Percentiles rank a stretch among this genome's conserved stretches.
Evolutionary conservation across 2,329 filamentous ascomycete species (phyloP).

Genomic region (Ascocoryne sarcoides): DNA sequence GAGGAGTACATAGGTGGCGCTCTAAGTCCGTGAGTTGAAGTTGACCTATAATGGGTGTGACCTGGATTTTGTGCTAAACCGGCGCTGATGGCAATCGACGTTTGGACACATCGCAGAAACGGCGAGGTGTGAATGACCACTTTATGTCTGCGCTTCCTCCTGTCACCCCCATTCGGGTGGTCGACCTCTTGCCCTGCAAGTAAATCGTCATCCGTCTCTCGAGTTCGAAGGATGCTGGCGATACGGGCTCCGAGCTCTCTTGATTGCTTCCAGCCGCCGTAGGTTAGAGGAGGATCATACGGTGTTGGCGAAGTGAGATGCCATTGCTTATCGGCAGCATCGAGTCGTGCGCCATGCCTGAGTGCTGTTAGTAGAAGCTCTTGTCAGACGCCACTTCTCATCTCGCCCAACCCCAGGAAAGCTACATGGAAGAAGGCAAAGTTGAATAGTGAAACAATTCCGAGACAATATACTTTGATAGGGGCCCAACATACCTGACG

Average conservation of each 20-base stretch:
- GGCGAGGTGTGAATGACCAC: slow-evolving; percentile 90
- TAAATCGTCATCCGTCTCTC: slow-evolving; percentile 32
- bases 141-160: slow-evolving; percentile 55
- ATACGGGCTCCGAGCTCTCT: slow-evolving; percentile 77
- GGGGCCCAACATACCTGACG: slow-evolving; percentile 34
- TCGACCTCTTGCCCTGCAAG: not conserved
- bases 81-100: slow-evolving; percentile 77
- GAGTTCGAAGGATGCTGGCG: slow-evolving; percentile 56
- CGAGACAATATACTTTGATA: not conserved
- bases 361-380: slow-evolving; percentile 7
- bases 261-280: slow-evolving; percentile 86
- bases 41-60: slow-evolving; percentile 20
- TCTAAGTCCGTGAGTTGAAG: not conserved
- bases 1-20: slow-evolving; percentile 22
- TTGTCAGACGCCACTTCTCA: not conserved
- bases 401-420: not conserved
- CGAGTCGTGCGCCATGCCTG: slow-evolving; percentile 86
- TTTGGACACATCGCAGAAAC: slow-evolving; percentile 87
- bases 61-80: slow-evolving; percentile 62
- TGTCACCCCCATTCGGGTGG: slow-evolving; percentile 20
- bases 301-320: slow-evolving; percentile 86
- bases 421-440: not conserved
- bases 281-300: slow-evolving; percentile 91
- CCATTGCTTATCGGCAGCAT: slow-evolving; percentile 92
- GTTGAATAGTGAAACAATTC: not conserved